A percentile compares a stretch with the other conserved stretches of the same genome.
phyloP scores from a whole-genome alignment of 495 filamentous ascomycete genomes.

The Neurospora tetrasperma region DNA sequence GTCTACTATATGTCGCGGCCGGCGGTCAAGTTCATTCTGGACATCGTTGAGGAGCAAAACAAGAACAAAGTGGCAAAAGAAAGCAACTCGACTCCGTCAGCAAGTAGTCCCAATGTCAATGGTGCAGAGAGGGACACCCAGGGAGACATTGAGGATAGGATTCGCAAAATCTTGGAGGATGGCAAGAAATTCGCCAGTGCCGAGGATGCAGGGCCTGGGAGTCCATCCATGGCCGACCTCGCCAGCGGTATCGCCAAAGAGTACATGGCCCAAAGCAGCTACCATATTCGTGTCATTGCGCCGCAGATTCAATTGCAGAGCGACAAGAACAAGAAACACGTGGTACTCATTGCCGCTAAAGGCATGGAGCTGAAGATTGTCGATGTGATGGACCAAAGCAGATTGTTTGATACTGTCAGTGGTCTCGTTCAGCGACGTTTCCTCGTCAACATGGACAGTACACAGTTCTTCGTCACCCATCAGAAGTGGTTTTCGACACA shows the following conservation, averaged over 20 bases:
- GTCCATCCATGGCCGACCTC: conserved; percentile 44
- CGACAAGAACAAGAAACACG: conserved; percentile 91
- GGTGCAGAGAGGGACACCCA: conserved; percentile 44
- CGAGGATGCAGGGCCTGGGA: conserved; percentile 42
- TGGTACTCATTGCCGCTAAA: conserved; percentile 86
- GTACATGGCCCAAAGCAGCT: conserved; percentile 87
- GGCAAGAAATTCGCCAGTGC: conserved; percentile 73
- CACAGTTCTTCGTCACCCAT: conserved; percentile 95
- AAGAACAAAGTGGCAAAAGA: conserved; percentile 46
- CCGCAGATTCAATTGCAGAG: conserved; percentile 97
- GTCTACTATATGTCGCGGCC: conserved; percentile 94
- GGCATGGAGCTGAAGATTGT: conserved; percentile 95
- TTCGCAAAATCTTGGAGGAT: conserved; percentile 77
- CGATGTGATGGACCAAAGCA: conserved; percentile 93
- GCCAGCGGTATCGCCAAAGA: conserved; percentile 74
- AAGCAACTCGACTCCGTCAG: conserved; percentile 25
- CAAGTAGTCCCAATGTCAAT: conserved; percentile 27
- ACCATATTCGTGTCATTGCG: conserved; percentile 87
- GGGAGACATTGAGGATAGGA: conserved; percentile 68
- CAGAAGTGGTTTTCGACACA: conserved; percentile 73
- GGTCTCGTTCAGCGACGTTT: conserved; percentile 92
- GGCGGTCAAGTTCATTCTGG: conserved; percentile 94
- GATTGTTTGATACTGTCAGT: conserved; percentile 83
- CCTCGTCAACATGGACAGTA: conserved; percentile 86
- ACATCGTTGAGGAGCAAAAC: conserved; percentile 90